Evolutionary conservation across 1,139 yeast species (phyloP), one percentile per base, ranked within the genome.

Genomic region (Nakaseomyces uthaithaninus): DNA sequence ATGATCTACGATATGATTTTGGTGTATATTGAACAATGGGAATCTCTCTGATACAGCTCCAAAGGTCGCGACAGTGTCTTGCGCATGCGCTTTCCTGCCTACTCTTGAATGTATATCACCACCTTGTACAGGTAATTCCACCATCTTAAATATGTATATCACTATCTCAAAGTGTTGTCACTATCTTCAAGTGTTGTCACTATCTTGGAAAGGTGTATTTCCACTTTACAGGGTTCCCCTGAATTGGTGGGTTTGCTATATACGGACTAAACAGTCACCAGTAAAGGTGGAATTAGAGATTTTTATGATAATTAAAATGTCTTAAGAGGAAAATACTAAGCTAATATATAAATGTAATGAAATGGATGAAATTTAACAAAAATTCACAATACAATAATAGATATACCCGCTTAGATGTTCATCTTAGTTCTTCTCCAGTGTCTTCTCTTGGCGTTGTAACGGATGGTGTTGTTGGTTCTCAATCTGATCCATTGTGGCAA

Each of bases 401-500:
- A n/a, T n/a, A n/a, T n/a, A n/a, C n/a, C 23, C 31, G 31, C 75
- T 85, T 86, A 91, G 80, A 91, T 73, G 82, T 81, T 79, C 76
- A 93, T 81, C 94, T 91, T 93, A 66, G 97, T 91, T 83, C 98
- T 86, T 84, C 96, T 91, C 99, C 99, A 93, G 94, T 93, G 95
- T 81, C 98, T 84, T 85, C 97, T 87, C 89, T 91, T 91, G 69
- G 95, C 94, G 77, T 91, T 91, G 89, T 89, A 91, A 80, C 91
- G 85, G 80, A 91, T 83, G 65, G 80, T 87, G 94, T 87, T 89
- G 74, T 75, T 81, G 71, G 98, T 87, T 83, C 89, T 91, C 75
- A 91, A 81, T 77, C 98, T 86, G 84, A 89, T 78, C 97, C 97
- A 93, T 77, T 91, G 96, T 67, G 99, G 98, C 71, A 93, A 83